Evolutionary conservation across 2,329 filamentous ascomycete genomes (phyloP), one percentile per base, ranked within the genome.

Genomic region (Pestalotiopsis sp.): DNA sequence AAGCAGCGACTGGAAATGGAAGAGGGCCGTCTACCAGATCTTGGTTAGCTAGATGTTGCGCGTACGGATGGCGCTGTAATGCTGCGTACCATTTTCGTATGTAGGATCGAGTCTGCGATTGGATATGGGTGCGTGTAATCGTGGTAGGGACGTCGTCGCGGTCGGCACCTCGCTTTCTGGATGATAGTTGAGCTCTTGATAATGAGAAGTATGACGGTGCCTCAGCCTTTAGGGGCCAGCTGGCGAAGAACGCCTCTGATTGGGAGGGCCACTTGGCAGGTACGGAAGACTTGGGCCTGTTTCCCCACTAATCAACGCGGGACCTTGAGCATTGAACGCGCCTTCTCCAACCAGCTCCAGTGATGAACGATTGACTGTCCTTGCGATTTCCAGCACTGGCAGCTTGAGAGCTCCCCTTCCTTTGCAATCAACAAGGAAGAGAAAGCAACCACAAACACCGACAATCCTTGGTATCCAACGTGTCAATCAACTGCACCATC

Each of bases 1-100:
- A 75, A 99, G 89, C 74, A 98, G 92, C 69, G 94, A 97, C 82
- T 98, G 94, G 86, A 99, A 98, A 84, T 98, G 98, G 91, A 99
- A 98, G 77, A 99, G 92, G 67, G 96, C 96, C 69, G 96, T 93
- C 96, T 98, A 45, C 14, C 12, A 5, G n/a, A 52, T 62, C 67
- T 45, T 52, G 23, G 17, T 59, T 62, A 68, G 67, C 58, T 61
- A 45, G 20, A 12, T 27, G 39, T 23, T 25, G 64, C 27, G 45
- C 25, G 36, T 57, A n/a, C 6, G 3, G 23, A 9, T 9, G 57
- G 57, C 12, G 27, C 12, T 36, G 17, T 17, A 59, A 12, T 14
- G 17, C n/a, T 17, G 27, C 17, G 17, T 62, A 62, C 59, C 59
- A 62, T 62, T 39, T 36, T 62, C 23, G 57, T 27, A 14, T 59